A percentile compares a stretch with the other conserved stretches of the same genome.
These are phyloP conservation scores for Achaetomiella virescens DNA, from an alignment of 495 filamentous ascomycete genomes.

Conservation along the genomic window DNA sequence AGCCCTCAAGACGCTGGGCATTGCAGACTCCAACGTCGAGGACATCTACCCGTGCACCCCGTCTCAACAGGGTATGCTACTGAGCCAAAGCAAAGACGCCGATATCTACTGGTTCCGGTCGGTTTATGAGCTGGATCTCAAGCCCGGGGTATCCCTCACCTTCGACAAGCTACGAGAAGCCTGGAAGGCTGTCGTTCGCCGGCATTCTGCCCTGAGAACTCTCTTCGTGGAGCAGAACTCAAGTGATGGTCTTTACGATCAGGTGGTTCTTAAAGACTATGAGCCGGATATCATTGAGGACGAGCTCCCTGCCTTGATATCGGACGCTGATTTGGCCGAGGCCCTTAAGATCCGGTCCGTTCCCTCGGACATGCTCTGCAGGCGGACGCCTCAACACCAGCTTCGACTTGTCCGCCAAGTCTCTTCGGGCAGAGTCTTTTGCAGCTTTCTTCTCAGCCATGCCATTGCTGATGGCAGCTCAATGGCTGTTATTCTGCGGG, in stretches of 20 bases:
- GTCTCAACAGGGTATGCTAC: conserved; percentile 63
- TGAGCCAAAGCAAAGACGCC: conserved; percentile 50
- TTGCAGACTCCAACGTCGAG: conserved; percentile 32
- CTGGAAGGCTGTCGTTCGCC: conserved; percentile 47
- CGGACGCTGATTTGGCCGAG: conserved; percentile 30
- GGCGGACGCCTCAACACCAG: background rate
- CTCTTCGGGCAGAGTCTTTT: background rate
- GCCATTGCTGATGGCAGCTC: conserved; percentile 6
- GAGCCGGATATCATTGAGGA: conserved; percentile 32
- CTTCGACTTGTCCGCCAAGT: background rate
- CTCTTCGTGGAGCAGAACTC: conserved; percentile 27
- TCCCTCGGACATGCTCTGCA: background rate
- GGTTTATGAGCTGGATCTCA: background rate
- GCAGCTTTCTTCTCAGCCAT: conserved; percentile 4
- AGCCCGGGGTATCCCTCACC: background rate
- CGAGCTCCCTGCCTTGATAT: conserved; percentile 23
- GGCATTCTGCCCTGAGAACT: conserved; percentile 37
- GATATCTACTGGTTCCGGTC: conserved; percentile 14
- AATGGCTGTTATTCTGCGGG: conserved; percentile 3
- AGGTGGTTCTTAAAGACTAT: conserved; percentile 13
- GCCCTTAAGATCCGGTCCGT: conserved; percentile 22
- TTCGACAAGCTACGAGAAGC: conserved; percentile 19
- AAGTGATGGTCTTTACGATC: conserved; percentile 1
- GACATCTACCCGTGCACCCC: conserved; percentile 67
- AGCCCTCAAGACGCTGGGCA: background rate